Base-by-base conservation (phyloP, 768 basidiomycete genomes). In the Mycena crocata region DNA sequence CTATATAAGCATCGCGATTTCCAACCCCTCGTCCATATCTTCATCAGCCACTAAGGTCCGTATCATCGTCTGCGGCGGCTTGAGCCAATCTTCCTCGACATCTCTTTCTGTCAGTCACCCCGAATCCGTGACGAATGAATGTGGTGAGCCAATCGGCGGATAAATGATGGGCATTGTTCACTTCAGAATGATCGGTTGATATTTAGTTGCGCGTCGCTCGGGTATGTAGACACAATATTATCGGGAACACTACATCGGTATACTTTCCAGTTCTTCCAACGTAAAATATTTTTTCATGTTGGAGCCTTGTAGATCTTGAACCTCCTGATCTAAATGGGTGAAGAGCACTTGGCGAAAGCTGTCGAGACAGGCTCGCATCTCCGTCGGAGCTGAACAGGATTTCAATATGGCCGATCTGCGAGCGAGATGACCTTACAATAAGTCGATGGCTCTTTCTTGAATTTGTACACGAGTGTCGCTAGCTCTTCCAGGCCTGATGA, bases 271-370 rank as follows among this genome's bases (percentile, higher is more conserved):
- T 64, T 87, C 85, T 62, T 86, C 78, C 45, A 87, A 64, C 1
- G 79, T 84, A 77, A 86, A 86, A 64, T 86, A 84, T 64, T 87
- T 86, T 74, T 81, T 82, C 75, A 88, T 76, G 62, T 87, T 86
- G 59, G 84, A 83, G 26, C 80, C 85, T 32, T 73, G 76, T 12
- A 89, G 77, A 64, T 89, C 87, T 15, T 77, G 72, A 5, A 87
- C 86, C 83, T 87, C 67, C 73, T 87, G 79, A 72, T 88, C 86
- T 2, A 89, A 79, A 69, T 88, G 87, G 31, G 66, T 71, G 73
- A 87, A 87, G 24, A 87, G 75, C 8, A 86, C 84, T 30, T 80
- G 82, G 37, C 82, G 76, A 67, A 86, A 86, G 39, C 80, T 75
- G 66, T 89, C 86, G 19, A 88, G 70, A 65, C 84, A 87, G 1